These are phyloP conservation scores for Borovskyia barvae DNA, from an alignment of 208 protist species.

Conservation along the genomic window DNA sequence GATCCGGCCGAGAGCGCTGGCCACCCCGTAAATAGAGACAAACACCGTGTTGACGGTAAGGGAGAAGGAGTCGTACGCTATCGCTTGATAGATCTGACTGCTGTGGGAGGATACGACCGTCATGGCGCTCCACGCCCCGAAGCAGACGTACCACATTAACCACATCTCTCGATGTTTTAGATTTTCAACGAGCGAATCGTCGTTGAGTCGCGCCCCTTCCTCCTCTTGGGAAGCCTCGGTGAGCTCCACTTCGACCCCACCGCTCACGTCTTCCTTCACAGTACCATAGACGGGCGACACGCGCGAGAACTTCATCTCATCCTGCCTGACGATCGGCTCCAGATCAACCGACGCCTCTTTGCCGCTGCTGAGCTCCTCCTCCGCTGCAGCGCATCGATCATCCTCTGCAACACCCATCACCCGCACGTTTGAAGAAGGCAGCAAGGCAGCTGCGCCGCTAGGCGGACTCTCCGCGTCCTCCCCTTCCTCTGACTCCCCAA, in stretches of 20 bases:
- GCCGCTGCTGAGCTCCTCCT: neutral
- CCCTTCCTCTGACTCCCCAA: conserved; percentile 18
- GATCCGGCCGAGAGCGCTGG: conserved; percentile 75
- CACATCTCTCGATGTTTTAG: conserved; percentile 60
- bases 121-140: conserved; percentile 71
- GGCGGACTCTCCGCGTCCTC: neutral
- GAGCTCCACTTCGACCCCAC: too few relatives aligned
- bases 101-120: conserved; percentile 80
- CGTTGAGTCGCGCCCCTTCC: too few relatives aligned
- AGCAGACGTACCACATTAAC: conserved; percentile 85
- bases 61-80: conserved; percentile 53
- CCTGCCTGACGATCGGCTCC: neutral
- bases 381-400: neutral
- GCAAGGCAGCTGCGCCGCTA: too few relatives aligned
- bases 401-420: neutral
- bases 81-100: conserved; percentile 71
- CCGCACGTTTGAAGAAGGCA: too few relatives aligned
- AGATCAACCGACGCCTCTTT: neutral
- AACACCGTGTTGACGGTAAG: conserved; percentile 72
- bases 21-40: conserved; percentile 77
- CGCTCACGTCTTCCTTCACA: too few relatives aligned
- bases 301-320: too few relatives aligned
- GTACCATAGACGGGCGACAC: too few relatives aligned
- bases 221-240: too few relatives aligned
- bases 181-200: conserved; percentile 44